Percentiles rank a stretch among this genome's conserved stretches.
Evolutionary conservation across 1,139 yeast species (phyloP).

Genomic region (Pneumocystis wakefieldiae): DNA sequence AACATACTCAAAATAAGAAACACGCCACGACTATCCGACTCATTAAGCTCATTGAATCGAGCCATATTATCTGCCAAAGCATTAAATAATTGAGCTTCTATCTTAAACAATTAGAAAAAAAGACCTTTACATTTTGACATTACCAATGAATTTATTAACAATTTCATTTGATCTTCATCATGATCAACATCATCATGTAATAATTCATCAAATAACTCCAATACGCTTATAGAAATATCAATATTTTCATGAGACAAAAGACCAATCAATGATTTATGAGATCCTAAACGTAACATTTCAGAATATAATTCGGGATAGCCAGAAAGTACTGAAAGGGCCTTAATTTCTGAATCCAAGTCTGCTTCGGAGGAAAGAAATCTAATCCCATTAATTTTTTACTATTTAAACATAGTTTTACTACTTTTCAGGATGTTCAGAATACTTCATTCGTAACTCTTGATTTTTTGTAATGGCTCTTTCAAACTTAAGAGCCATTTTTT

Average conservation of each 20-base stretch:
- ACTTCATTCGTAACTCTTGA: conserved; percentile 21
- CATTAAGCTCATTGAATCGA: conserved; percentile 13
- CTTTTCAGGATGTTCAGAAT: conserved; percentile 25
- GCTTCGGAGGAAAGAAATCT: conserved; percentile 17
- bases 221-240: conserved; percentile 21
- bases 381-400: neutral
- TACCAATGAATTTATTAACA: conserved; percentile 11
- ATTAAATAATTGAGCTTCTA: conserved; percentile 11
- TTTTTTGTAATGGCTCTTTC: conserved; percentile 21
- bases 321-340: conserved; percentile 22
- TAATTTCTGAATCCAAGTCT: conserved; percentile 20
- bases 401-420: conserved; percentile 10
- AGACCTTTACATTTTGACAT: neutral
- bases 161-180: conserved; percentile 8
- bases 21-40: conserved; percentile 10
- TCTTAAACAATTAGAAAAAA: conserved; percentile 1
- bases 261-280: conserved; percentile 17
- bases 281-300: conserved; percentile 18
- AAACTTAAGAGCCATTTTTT: conserved; percentile 17
- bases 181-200: conserved; percentile 14
- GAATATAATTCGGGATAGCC: conserved; percentile 19
- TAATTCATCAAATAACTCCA: conserved; percentile 20
- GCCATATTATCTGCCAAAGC: conserved; percentile 12
- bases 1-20: conserved; percentile 5
- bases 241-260: conserved; percentile 24